Conservation (phyloP, 305 asterid species). For the Rubia balearica region DNA sequence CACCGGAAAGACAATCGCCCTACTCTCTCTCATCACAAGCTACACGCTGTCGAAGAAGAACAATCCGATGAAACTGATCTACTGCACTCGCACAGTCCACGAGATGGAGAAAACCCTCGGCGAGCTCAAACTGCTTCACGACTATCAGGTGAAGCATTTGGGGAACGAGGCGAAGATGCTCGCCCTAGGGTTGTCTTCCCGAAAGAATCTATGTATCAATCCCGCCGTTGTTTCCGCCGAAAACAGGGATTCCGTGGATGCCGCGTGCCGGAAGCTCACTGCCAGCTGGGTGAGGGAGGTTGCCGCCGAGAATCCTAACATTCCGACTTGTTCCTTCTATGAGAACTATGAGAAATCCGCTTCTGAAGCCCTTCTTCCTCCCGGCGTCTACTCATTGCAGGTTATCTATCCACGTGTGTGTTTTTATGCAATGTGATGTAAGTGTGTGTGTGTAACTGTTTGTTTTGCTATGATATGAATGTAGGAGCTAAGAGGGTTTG, state of each 20-base stretch:
- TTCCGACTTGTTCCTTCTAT: conserved; percentile 64
- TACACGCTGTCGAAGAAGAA: conserved; percentile 70
- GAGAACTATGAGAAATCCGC: conserved; percentile 79
- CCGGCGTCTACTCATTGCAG: conserved; percentile 97
- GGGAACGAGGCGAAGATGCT: conserved; percentile 64
- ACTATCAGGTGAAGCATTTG: conserved; percentile 62
- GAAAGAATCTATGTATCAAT: conserved; percentile 91
- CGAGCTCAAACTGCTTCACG: conserved; percentile 67
- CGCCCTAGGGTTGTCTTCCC: conserved; percentile 82
- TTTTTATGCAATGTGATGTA: background rate
- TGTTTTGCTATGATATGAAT: background rate
- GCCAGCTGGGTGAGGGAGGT: conserved; percentile 86
- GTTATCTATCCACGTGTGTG: conserved; percentile 20
- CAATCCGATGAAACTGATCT: conserved; percentile 63
- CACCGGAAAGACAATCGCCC: conserved; percentile 87
- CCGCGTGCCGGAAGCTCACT: conserved; percentile 87
- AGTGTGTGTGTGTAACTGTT: background rate
- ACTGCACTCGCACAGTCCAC: conserved; percentile 96
- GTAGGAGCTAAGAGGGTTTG: conserved; percentile 76
- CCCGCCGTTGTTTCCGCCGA: conserved; percentile 72
- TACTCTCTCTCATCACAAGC: conserved; percentile 83
- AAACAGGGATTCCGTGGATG: conserved; percentile 94
- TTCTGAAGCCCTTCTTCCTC: conserved; percentile 76
- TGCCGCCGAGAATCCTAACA: conserved; percentile 65
- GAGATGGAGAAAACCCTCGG: conserved; percentile 99